Percentiles rank a stretch among this genome's conserved stretches.
phyloP scores from a whole-genome alignment of 2,329 filamentous ascomycete species.

The Fusarium oxysporum region DNA sequence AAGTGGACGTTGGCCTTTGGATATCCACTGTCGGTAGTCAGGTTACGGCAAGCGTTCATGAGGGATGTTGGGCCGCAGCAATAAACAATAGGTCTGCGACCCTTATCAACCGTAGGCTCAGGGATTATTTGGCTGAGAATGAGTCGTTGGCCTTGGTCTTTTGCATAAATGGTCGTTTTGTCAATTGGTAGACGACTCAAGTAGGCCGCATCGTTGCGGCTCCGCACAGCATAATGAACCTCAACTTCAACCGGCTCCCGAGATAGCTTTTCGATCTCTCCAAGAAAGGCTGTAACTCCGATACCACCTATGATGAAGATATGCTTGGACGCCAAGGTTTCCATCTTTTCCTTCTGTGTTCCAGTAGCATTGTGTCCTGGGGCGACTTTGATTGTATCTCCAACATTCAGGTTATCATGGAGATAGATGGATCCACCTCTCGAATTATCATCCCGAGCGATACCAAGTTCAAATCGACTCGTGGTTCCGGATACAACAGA shows the following conservation, averaged over 20 bases:
- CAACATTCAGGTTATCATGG: not conserved
- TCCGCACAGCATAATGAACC: conserved; percentile 24
- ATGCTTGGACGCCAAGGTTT: not conserved
- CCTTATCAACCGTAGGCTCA: not conserved
- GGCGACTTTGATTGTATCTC: conserved; percentile 19
- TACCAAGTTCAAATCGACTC: conserved; percentile 4
- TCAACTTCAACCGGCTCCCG: not conserved
- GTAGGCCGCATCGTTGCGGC: conserved; percentile 9
- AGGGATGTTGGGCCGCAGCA: conserved; percentile 17
- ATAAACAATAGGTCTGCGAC: not conserved
- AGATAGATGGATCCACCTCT: conserved; percentile 24
- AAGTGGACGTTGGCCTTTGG: not conserved
- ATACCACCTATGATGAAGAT: conserved; percentile 28
- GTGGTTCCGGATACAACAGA: conserved; percentile 22
- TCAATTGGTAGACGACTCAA: not conserved
- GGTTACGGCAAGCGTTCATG: conserved; percentile 1
- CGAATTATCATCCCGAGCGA: conserved; percentile 18
- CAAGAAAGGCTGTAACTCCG: conserved; percentile 18
- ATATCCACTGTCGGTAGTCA: not conserved
- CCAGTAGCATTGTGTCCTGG: not conserved
- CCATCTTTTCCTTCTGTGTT: rapidly evolving
- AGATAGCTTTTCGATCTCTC: not conserved
- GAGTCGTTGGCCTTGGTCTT: conserved; percentile 10
- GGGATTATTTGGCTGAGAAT: not conserved
- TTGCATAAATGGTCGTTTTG: conserved; percentile 12